These are phyloP conservation scores for Aspergillus hancockii DNA, from an alignment of 495 filamentous ascomycete genomes.

Conservation along the genomic window DNA sequence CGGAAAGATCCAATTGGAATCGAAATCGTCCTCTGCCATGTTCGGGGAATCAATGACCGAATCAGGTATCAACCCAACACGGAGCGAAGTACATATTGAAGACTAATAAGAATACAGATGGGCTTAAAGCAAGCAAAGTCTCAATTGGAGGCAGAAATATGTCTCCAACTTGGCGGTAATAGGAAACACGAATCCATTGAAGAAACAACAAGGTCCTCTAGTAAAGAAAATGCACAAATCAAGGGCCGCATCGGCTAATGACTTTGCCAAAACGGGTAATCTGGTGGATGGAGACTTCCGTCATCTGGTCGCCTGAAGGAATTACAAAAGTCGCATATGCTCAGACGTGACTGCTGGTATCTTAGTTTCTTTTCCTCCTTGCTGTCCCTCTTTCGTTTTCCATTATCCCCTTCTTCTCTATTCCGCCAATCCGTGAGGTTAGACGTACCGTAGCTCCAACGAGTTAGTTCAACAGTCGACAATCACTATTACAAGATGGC, in stretches of 20 bases:
- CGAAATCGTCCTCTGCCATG: background rate
- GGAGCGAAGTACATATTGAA: no score
- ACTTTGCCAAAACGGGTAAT: conserved; percentile 13
- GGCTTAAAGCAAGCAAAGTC: no score
- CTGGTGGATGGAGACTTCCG: conserved; percentile 31
- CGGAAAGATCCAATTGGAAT: background rate
- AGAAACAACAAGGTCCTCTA: background rate
- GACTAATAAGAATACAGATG: no score
- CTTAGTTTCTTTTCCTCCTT: conserved; percentile 5
- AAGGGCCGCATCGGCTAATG: conserved; percentile 34
- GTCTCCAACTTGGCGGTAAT: no score
- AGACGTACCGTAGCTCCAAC: background rate
- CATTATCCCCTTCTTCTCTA: conserved; percentile 15
- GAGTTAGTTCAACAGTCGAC: background rate
- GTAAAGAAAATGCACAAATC: conserved; percentile 13
- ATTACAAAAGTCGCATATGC: conserved; percentile 18
- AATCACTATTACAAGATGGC: conserved; percentile 50
- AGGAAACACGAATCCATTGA: background rate
- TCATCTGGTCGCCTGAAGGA: conserved; percentile 1
- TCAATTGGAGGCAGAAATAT: no score
- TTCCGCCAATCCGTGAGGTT: conserved; percentile 2
- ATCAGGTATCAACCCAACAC: background rate
- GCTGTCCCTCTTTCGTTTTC: conserved; percentile 10
- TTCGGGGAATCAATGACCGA: conserved; percentile 8
- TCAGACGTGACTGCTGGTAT: background rate